Conservation (phyloP, 148 eudicot species). For the Diospyros lotus region DNA sequence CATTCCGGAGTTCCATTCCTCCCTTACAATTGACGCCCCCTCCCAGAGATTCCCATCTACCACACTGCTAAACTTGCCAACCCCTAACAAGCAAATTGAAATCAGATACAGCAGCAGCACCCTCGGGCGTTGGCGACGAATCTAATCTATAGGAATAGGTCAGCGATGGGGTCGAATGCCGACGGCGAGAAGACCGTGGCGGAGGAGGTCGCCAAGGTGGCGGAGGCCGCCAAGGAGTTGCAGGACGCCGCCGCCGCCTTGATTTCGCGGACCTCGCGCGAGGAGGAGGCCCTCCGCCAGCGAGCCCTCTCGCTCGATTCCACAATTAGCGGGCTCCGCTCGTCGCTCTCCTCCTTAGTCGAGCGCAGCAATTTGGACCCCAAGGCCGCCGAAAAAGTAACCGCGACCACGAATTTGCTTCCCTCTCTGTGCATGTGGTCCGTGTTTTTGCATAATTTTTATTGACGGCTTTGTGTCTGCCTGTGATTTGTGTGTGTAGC, state of each 20-base stretch:
- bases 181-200: slow-evolving; percentile 22
- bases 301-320: slow-evolving; percentile 59
- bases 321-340: slow-evolving; percentile 47
- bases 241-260: slow-evolving; percentile 71
- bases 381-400: slow-evolving; percentile 62
- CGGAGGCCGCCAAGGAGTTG: slow-evolving; percentile 76
- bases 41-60: too few species aligned
- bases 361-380: slow-evolving; percentile 38
- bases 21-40: too few species aligned
- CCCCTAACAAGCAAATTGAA: too few species aligned
- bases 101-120: too few species aligned
- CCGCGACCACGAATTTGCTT: not conserved
- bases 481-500: slow-evolving; percentile 27
- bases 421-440: not conserved
- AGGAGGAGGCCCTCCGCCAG: slow-evolving; percentile 66
- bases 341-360: slow-evolving; percentile 24
- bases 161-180: slow-evolving; percentile 7
- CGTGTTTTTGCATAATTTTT: too few species aligned
- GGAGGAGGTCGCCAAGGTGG: slow-evolving; percentile 46
- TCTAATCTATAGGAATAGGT: too few species aligned
- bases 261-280: slow-evolving; percentile 48
- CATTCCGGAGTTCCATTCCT: too few species aligned
- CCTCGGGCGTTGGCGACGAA: too few species aligned
- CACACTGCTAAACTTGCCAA: too few species aligned
- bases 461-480: not conserved